Base-by-base conservation (phyloP, 2,329 filamentous ascomycete species). In the Hypoxylon sp. region DNA sequence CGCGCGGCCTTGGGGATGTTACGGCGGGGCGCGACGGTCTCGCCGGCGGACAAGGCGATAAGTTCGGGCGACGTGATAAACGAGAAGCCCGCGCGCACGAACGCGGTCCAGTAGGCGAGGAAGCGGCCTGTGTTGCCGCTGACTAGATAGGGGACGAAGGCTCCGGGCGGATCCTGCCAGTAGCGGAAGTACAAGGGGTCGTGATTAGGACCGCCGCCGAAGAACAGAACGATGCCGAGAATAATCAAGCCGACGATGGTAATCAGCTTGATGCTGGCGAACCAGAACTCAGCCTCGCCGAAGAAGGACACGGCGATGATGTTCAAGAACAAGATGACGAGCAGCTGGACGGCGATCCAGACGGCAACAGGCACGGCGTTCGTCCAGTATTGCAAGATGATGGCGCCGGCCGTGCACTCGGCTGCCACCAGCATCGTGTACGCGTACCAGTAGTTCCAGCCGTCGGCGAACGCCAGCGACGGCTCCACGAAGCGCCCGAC, bases 1-100 rank as follows among this genome's bases (percentile, higher is more conserved):
- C 82, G 79, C 4, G 87, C 85, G 0, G 87, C 87, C 78, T 88
- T 89, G 59, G 89, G 88, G 59, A 91, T 86, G 76, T 89, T 89
- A 71, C 84, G 82, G 54, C 87, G 84, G 1, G 89, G 89, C 20
- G 88, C 85, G 24, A 86, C 78, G 1, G 87, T 86, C 79, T 91
- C 88, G 46, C 86, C 88, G 4, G 87, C 88, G 1, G 89, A 87
- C 58, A 89, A 84, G 39, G 85, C 85, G 59, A 84, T 82, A 43
- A 90, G 81, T 72, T 92, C 89, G 15, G 87, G 85, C 1, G 84
- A 86, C 5, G 85, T 85, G 72, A 86, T 83, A 75, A 88, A 89
- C 30, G 85, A 84, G 72, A 89, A 89, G 0, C 85, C 86, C 6
- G 85, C 85, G n/a, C 79, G 81, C 58, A 85, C 79, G 58, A 87